Conservation (phyloP, 2,329 filamentous ascomycete species). For the Fonsecaea monophora region DNA sequence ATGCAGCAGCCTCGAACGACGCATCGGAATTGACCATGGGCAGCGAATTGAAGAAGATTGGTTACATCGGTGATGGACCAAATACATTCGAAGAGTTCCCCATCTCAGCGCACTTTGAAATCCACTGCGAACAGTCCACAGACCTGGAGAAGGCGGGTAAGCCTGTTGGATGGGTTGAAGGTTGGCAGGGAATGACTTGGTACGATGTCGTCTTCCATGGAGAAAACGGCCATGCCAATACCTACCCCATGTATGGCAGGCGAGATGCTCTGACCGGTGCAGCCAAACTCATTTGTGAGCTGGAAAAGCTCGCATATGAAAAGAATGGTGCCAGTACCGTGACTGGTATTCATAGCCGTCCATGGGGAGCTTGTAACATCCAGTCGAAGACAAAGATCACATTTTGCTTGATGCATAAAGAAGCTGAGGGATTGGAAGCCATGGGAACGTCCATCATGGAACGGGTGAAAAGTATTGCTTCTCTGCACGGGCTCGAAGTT, state of each 20-base stretch:
- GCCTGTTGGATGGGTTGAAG: slow-evolving; percentile 73
- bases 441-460: no score
- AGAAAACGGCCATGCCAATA: slow-evolving; percentile 75
- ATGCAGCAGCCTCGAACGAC: slow-evolving; percentile 7
- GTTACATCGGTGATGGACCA: slow-evolving; percentile 66
- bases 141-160: slow-evolving; percentile 70
- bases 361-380: no score
- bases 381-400: no score
- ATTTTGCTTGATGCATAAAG: no score
- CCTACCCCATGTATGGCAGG: slow-evolving; percentile 70
- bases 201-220: slow-evolving; percentile 70
- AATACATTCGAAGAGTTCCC: slow-evolving; percentile 61
- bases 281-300: slow-evolving; percentile 49
- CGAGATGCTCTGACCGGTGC: slow-evolving; percentile 73
- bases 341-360: no score
- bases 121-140: slow-evolving; percentile 85
- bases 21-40: slow-evolving; percentile 59
- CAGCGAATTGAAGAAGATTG: slow-evolving; percentile 72
- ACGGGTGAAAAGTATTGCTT: no score
- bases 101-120: slow-evolving; percentile 80
- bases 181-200: slow-evolving; percentile 78
- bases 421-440: no score
- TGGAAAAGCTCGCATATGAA: no score
- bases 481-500: no score
- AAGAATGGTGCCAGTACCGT: no score